These are phyloP conservation scores for Candida dajiaensis DNA, from an alignment of 805 yeast species.

Conservation along the genomic window DNA sequence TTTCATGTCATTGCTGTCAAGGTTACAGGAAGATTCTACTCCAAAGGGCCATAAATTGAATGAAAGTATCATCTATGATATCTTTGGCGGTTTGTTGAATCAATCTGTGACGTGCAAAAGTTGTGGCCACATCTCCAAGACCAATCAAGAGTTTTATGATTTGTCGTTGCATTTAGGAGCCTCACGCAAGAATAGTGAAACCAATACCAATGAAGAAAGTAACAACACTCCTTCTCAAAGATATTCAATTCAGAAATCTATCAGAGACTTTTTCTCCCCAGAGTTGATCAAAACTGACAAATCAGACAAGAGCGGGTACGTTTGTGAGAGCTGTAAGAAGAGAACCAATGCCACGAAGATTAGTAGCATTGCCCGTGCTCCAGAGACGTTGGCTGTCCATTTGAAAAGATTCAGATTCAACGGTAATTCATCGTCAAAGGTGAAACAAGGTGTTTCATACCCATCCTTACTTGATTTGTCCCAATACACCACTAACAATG, in stretches of 20 bases:
- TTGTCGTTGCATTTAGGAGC: constrained; percentile 64
- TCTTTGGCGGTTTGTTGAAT: constrained; percentile 85
- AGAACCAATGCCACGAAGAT: constrained; percentile 74
- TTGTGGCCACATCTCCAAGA: constrained; percentile 78
- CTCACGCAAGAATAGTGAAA: constrained; percentile 18
- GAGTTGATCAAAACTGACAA: constrained; percentile 70
- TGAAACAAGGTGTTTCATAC: constrained; percentile 80
- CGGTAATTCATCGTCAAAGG: constrained; percentile 73
- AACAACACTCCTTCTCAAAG: constrained; percentile 22
- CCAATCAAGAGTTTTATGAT: constrained; percentile 93
- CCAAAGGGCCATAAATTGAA: constrained; percentile 86
- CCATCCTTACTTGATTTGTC: constrained; percentile 73
- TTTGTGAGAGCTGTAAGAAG: constrained; percentile 80
- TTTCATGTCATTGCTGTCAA: constrained; percentile 82
- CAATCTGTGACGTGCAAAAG: constrained; percentile 80
- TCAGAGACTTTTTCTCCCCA: constrained; percentile 75
- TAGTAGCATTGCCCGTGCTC: constrained; percentile 70
- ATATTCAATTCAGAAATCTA: constrained; percentile 69
- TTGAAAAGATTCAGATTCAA: constrained; percentile 87
- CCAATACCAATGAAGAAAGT: constrained; percentile 4
- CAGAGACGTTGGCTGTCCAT: constrained; percentile 84
- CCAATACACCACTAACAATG: constrained; percentile 44
- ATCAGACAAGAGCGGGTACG: constrained; percentile 69
- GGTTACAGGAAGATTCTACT: constrained; percentile 87
- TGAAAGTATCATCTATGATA: constrained; percentile 79